A percentile compares a stretch with the other conserved stretches of the same genome.
phyloP scores from a whole-genome alignment of 345 rosid species.

The Citrus maxima region DNA sequence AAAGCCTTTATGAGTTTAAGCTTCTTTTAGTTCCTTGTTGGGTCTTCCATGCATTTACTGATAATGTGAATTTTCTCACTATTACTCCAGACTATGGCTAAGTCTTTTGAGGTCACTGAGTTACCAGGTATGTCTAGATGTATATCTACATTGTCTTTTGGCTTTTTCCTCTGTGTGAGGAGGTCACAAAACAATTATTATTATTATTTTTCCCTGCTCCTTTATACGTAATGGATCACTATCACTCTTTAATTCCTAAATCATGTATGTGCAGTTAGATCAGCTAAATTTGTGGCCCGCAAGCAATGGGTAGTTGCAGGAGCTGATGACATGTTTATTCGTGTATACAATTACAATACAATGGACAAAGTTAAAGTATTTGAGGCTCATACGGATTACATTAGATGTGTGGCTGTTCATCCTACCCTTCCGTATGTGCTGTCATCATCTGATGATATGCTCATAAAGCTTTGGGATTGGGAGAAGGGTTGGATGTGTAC shows the following conservation, averaged over 20 bases:
- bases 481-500: constrained; percentile 98
- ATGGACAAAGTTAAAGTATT: constrained; percentile 95
- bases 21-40: background rate
- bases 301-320: constrained; percentile 99
- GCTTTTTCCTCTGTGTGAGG: background rate
- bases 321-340: constrained; percentile 92
- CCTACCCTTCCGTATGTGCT: constrained; percentile 91
- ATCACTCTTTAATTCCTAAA: constrained; percentile 15
- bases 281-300: constrained; percentile 88
- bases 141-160: background rate
- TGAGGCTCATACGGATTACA: constrained; percentile 97
- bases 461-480: constrained; percentile 99
- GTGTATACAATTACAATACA: constrained; percentile 93
- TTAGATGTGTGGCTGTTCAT: constrained; percentile 95
- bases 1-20: background rate
- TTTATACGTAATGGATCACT: constrained; percentile 13
- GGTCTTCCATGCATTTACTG: background rate
- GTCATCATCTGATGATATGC: constrained; percentile 99
- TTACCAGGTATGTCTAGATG: constrained; percentile 62
- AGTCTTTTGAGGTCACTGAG: constrained; percentile 93
- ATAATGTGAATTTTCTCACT: constrained; percentile 21
- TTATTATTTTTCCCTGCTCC: background rate
- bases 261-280: constrained; percentile 66
- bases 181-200: background rate
- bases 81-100: constrained; percentile 71